Percentiles rank a stretch among this genome's conserved stretches.
Evolutionary conservation across 352 stramenopile species (phyloP).

Genomic region (Pythium phragmitis): DNA sequence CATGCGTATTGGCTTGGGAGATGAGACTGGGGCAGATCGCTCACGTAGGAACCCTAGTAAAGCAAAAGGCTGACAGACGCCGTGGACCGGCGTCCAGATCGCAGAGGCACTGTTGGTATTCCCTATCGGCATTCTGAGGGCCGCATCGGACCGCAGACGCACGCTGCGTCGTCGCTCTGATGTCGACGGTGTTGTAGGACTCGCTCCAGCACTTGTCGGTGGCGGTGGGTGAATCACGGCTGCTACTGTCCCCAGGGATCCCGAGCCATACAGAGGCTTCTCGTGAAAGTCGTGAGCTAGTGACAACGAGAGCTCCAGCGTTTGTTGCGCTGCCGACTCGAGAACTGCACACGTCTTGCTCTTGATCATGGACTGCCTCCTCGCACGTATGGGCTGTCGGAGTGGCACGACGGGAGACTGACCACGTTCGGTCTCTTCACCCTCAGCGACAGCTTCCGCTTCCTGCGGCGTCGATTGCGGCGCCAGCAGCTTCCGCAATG

Average conservation of each 20-base stretch:
- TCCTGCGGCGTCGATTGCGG: not conserved
- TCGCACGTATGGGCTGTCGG: not conserved
- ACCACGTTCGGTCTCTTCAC: conserved; percentile 9
- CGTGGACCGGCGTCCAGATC: conserved; percentile 76
- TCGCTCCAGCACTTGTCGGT: not conserved
- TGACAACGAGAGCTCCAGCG: not conserved
- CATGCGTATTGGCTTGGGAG: conserved; percentile 1
- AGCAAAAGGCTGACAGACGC: conserved; percentile 70
- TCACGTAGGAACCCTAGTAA: conserved; percentile 67
- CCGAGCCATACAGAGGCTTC: conserved; percentile 23
- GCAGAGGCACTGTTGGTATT: conserved; percentile 17
- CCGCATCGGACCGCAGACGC: conserved; percentile 36
- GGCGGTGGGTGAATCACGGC: not conserved
- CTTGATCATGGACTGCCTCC: conserved; percentile 24
- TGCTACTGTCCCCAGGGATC: not conserved
- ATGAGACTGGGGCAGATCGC: conserved; percentile 1
- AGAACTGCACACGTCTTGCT: conserved; percentile 28
- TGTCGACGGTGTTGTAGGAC: not conserved
- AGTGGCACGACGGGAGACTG: not conserved
- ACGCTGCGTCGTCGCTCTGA: conserved; percentile 31
- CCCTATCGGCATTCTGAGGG: conserved; percentile 16
- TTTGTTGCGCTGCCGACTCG: conserved; percentile 5
- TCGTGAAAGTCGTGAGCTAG: conserved; percentile 14
- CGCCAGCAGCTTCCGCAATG: not conserved
- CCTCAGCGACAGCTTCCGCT: not conserved